These are phyloP conservation scores for Calycina herbarum DNA, from an alignment of 2,329 filamentous ascomycete genomes.

Conservation along the genomic window DNA sequence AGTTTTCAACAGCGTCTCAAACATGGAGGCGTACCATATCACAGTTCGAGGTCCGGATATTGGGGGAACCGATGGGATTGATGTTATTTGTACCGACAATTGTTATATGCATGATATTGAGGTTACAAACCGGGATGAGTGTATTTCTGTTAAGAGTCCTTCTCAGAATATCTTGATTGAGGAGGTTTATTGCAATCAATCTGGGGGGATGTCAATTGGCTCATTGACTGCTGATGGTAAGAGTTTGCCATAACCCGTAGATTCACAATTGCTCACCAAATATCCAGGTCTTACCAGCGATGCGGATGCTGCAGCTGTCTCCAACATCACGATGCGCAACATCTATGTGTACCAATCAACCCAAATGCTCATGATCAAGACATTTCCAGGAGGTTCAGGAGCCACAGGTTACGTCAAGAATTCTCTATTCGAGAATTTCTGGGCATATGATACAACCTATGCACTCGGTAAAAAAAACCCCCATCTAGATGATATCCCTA, in stretches of 20 bases:
- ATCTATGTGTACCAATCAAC: constrained; percentile 40
- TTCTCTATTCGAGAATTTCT: constrained; percentile 37
- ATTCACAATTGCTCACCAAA: not conserved
- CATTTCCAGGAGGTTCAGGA: constrained; percentile 40
- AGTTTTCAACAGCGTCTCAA: constrained; percentile 39
- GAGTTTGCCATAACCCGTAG: not conserved
- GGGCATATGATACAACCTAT: constrained; percentile 30
- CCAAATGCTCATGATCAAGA: constrained; percentile 43
- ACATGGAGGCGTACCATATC: constrained; percentile 42
- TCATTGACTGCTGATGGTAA: constrained; percentile 29
- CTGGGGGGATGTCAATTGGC: constrained; percentile 42
- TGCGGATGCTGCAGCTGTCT: constrained; percentile 17
- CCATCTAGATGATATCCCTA: not conserved
- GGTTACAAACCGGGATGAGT: constrained; percentile 42
- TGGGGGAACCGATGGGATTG: constrained; percentile 42
- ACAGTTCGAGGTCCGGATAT: constrained; percentile 41
- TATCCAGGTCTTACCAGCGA: constrained; percentile 8
- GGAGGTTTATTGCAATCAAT: constrained; percentile 41
- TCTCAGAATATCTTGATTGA: constrained; percentile 40
- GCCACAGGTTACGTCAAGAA: constrained; percentile 39
- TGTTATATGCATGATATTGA: constrained; percentile 42
- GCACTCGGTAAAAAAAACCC: constrained; percentile 17
- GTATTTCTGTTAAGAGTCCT: constrained; percentile 41
- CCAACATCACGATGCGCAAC: constrained; percentile 34
- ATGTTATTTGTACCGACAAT: constrained; percentile 39